Conservation (phyloP, 2,329 filamentous ascomycete genomes). For the Zymoseptoria crescenta region DNA sequence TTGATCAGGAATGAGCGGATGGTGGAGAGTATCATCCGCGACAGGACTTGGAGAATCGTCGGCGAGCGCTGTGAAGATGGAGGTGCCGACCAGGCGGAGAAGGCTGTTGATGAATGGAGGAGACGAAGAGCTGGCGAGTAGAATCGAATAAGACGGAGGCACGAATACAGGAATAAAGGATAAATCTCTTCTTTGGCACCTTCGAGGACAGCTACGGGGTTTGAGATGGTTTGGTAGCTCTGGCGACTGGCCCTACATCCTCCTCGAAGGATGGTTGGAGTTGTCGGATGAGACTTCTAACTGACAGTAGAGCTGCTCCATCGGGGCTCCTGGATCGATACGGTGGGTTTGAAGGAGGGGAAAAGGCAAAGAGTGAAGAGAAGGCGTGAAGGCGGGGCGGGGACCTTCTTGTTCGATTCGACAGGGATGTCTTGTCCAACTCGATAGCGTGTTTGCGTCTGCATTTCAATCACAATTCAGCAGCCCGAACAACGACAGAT, state of each 20-base stretch:
- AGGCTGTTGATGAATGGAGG: conserved; percentile 57
- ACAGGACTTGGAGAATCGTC: conserved; percentile 73
- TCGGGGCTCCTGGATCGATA: no score
- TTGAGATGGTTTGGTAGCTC: not conserved
- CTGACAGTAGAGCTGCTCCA: no score
- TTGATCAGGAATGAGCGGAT: conserved; percentile 66
- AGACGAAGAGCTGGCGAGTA: conserved; percentile 13
- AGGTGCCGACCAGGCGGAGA: conserved; percentile 52
- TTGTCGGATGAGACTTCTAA: no score
- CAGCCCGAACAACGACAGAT: no score
- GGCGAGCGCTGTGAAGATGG: conserved; percentile 62
- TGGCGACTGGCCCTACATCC: not conserved
- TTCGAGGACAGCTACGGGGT: not conserved
- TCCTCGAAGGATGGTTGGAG: no score
- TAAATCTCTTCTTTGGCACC: not conserved
- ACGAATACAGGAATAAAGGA: not conserved
- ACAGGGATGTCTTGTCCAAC: no score
- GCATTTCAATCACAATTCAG: no score
- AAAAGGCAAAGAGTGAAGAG: no score
- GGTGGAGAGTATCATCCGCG: conserved; percentile 71
- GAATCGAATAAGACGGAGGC: not conserved
- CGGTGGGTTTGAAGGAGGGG: no score
- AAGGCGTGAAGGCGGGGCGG: no score
- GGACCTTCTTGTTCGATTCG: no score
- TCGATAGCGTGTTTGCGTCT: no score